Evolutionary conservation across 352 stramenopile genomes (phyloP), one percentile per base, ranked within the genome.

Genomic region (Aphanomyces euteiches): DNA sequence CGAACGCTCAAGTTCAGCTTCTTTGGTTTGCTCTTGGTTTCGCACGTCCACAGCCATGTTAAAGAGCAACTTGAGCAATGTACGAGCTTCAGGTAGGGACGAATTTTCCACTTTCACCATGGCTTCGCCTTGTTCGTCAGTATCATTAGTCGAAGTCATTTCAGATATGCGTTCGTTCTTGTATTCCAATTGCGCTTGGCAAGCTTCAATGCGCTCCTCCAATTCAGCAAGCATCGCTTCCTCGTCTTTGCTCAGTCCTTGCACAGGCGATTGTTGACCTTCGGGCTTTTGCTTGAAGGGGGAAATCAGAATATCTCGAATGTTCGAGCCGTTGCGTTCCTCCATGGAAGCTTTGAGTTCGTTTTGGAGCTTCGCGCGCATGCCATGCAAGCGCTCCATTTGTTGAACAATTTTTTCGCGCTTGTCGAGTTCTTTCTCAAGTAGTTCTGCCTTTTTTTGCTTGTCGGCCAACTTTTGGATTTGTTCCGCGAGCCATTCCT

Each of bases 111-210:
- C 93, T 71, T 92, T 91, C 7, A 83, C 81, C 36, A 90, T 72
- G n/a, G 83, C 75, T 21, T 78, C 74, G 13, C 78, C 77, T 36
- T 56, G 74, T 50, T 90, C 85, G 7, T 79, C 65, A 45, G 71
- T 59, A 8, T 75, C 77, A 7, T 21, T 15, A 15, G 15, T 34
- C 4, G 34, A 50, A n/a, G 67, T 53, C 67, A 73, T 73, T 48
- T 93, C 86, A 1, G 85, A 92, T 17, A 95, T 93, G 56, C 90
- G 90, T 56, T 95, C 88, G 75, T 95, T 85, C 73, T 95, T 95
- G 76, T 94, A 95, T 69, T 95, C 86, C 15, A 95, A 72, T 59
- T 93, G 82, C 1, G 85, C 86, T 74, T 95, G 88, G 47, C 86
- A 93, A 1, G 82, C 85, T 66, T 95, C 88, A 65, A 95, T 95